These are phyloP conservation scores for Solanum pennellii DNA, from an alignment of 257 asterid genomes.

Conservation along the genomic window DNA sequence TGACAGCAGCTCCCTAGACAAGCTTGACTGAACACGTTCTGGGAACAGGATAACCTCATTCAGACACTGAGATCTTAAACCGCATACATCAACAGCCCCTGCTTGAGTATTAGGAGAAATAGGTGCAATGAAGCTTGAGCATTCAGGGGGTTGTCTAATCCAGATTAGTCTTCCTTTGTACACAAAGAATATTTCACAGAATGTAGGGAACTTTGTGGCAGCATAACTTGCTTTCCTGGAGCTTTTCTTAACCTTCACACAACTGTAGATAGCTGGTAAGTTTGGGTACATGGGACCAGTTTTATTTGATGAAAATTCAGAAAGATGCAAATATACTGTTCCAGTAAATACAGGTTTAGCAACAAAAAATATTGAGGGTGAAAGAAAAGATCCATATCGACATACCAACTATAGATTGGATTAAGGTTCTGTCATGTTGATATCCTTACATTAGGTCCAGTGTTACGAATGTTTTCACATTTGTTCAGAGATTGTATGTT, in stretches of 20 bases:
- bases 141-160: conserved; percentile 41
- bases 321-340: background rate
- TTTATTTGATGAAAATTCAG: background rate
- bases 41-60: conserved; percentile 14
- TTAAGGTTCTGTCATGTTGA: background rate
- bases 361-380: background rate
- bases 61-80: conserved; percentile 23
- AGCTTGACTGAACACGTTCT: conserved; percentile 8
- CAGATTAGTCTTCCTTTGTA: conserved; percentile 62
- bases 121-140: conserved; percentile 12
- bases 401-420: background rate
- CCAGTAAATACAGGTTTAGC: background rate
- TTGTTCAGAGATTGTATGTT: background rate
- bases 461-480: background rate
- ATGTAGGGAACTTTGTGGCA: conserved; percentile 51
- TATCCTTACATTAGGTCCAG: background rate
- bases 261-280: conserved; percentile 31
- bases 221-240: conserved; percentile 57
- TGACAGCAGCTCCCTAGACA: conserved; percentile 13
- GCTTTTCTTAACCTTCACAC: conserved; percentile 45
- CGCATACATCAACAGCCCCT: conserved; percentile 10
- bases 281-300: background rate
- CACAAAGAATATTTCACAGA: conserved; percentile 70
- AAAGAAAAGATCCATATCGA: background rate
- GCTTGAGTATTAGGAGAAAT: conserved; percentile 10